Percentiles rank a stretch among this genome's conserved stretches.
Evolutionary conservation across 495 filamentous ascomycete species (phyloP).

Genomic region (Articulospora tetracladia): DNA sequence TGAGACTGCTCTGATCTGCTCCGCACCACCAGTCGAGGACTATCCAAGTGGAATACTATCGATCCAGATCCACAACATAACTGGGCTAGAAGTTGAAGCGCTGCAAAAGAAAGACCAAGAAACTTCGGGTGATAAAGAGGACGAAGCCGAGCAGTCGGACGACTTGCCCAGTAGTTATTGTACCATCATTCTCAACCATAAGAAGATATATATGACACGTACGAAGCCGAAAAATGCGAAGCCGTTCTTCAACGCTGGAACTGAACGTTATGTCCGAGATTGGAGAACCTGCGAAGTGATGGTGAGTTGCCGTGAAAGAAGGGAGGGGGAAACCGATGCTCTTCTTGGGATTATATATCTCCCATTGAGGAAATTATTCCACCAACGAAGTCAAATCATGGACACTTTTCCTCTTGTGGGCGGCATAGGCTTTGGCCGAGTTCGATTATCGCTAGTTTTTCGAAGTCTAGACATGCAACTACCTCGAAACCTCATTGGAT

Average conservation of each 20-base stretch:
- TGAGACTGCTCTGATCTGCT: constrained; percentile 52
- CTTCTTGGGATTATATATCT: constrained; percentile 66
- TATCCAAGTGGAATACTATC: constrained; percentile 60
- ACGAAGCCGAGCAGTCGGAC: constrained; percentile 56
- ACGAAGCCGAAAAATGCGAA: constrained; percentile 75
- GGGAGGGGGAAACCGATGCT: constrained; percentile 62
- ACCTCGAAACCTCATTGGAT: constrained; percentile 51
- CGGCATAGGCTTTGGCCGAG: constrained; percentile 66
- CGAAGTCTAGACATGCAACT: constrained; percentile 58
- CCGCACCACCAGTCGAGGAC: constrained; percentile 50
- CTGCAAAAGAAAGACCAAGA: constrained; percentile 41
- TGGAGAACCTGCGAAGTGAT: constrained; percentile 62
- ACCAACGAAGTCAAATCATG: constrained; percentile 53
- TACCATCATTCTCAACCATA: constrained; percentile 66
- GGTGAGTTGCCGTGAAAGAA: constrained; percentile 58
- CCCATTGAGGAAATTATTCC: constrained; percentile 52
- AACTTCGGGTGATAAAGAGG: constrained; percentile 37
- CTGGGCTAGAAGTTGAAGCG: constrained; percentile 56
- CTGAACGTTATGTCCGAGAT: constrained; percentile 65
- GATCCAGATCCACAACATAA: constrained; percentile 71
- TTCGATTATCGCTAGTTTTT: constrained; percentile 64
- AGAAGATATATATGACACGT: constrained; percentile 64
- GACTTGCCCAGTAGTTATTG: constrained; percentile 65
- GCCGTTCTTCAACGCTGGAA: constrained; percentile 77
- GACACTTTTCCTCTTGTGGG: constrained; percentile 57